Evolutionary conservation across 192 early-diverging fungal species (phyloP), one percentile per base, ranked within the genome.

Genomic region (Geosiphon pyriformis): DNA sequence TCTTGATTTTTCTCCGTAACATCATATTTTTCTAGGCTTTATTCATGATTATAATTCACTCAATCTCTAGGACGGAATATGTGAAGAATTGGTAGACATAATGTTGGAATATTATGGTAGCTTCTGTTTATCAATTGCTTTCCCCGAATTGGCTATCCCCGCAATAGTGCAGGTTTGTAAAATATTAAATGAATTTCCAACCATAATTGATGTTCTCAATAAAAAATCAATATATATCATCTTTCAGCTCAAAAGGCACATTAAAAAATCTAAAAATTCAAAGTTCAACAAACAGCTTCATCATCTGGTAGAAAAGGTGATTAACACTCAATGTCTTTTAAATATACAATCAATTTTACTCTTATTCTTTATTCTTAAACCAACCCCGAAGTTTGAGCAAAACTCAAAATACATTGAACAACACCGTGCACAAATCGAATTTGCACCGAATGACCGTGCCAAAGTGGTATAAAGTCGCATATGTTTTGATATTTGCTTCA

Each of bases 141-240:
- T 99, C 84, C 95, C 97, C 11, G 97, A 99, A 74, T 79, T 95
- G 74, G 84, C 79, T 29, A 88, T 94, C 32, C 94, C 95, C 3
- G 92, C 87, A 4, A 82, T 94, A 56, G 74, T 96, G 20, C 85
- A 89, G 60, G 77, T 85, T 69, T 57, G 71, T 66, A 48, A 6
- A 2, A 31, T 22, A 15, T 23, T 55, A 42, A n/a, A 46, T 3
- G 1, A 0, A 11, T 35, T 65, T 37, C 18, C n/a, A 25, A 30
- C 6, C 25, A 49, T 1, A n/a, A 17, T 3, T 11, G 22, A 17
- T 18, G n/a, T 54, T 35, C 53, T 4, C 51, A 18, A 42, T 17
- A 52, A 32, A 30, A 42, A 8, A 23, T 30, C 0, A 51, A n/a
- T 55, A 17, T 1, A 34, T 20, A 12, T 46, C 30, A 35, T 17